Conservation (phyloP, 2,329 filamentous ascomycete genomes). For the Magnaporthiopsis rhizophila region DNA sequence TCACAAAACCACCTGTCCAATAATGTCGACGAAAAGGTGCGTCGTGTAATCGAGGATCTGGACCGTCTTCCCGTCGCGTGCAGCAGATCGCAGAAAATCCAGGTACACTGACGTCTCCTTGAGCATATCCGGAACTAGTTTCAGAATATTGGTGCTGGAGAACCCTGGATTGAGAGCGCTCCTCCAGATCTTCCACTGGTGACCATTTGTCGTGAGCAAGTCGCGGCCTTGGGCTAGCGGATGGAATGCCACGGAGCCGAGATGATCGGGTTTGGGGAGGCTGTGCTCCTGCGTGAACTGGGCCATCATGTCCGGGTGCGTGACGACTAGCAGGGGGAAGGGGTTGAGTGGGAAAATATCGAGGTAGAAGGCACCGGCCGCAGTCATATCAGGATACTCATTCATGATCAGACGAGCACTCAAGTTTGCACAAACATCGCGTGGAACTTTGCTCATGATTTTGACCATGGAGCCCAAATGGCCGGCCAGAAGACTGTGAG, state of each 20-base stretch:
- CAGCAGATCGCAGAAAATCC: slow-evolving; percentile 15
- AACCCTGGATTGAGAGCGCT: slow-evolving; percentile 31
- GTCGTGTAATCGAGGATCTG: slow-evolving; percentile 19
- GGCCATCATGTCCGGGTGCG: slow-evolving; percentile 27
- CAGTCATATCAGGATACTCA: slow-evolving; percentile 21
- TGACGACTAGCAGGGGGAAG: slow-evolving; percentile 25
- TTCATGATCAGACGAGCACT: slow-evolving; percentile 17
- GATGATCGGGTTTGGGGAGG: slow-evolving; percentile 24
- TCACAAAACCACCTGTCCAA: slow-evolving; percentile 22
- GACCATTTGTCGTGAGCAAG: slow-evolving; percentile 27
- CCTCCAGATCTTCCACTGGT: slow-evolving; percentile 28
- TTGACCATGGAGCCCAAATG: slow-evolving; percentile 21
- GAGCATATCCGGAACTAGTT: slow-evolving; percentile 24
- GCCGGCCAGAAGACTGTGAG: slow-evolving; percentile 26
- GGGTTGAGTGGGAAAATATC: slow-evolving; percentile 29
- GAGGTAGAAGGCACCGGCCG: slow-evolving; percentile 24
- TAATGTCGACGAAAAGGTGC: slow-evolving; percentile 20
- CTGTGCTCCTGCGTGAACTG: slow-evolving; percentile 28
- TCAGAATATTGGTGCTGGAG: slow-evolving; percentile 25
- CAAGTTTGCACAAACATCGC: slow-evolving; percentile 18
- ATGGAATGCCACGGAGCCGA: slow-evolving; percentile 18
- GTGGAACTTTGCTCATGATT: slow-evolving; percentile 19
- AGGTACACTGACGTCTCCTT: slow-evolving; percentile 21
- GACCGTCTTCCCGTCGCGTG: slow-evolving; percentile 16
- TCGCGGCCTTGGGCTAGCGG: slow-evolving; percentile 24